Evolutionary conservation across 768 basidiomycete genomes (phyloP).

Genomic region (Pisolithus sp.): DNA sequence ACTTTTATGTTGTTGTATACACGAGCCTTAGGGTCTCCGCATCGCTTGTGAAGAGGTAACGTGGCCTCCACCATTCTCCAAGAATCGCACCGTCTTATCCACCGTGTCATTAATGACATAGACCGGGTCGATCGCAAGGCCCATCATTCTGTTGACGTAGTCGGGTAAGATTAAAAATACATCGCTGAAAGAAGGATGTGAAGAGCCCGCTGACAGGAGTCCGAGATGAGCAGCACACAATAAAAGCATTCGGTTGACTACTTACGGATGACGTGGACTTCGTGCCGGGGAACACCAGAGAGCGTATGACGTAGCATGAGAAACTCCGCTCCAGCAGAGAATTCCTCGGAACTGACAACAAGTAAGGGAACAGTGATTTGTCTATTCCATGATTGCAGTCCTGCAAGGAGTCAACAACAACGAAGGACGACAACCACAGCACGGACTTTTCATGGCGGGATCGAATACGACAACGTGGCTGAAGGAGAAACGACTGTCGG

Average conservation of each 20-base stretch:
- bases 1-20: no score
- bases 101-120: slow-evolving; percentile 15
- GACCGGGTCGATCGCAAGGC: slow-evolving; percentile 14
- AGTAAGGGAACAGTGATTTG: slow-evolving; percentile 27
- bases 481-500: slow-evolving; percentile 17
- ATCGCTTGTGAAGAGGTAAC: slow-evolving; percentile 3
- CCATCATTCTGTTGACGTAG: slow-evolving; percentile 21
- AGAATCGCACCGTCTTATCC: slow-evolving; percentile 15
- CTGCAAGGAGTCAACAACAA: slow-evolving; percentile 16
- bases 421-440: slow-evolving; percentile 13
- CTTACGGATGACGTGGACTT: slow-evolving; percentile 11
- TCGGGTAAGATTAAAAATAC: slow-evolving; percentile 29
- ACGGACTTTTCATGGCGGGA: slow-evolving; percentile 15
- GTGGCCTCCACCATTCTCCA: slow-evolving; percentile 7
- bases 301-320: slow-evolving; percentile 25
- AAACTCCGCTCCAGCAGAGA: slow-evolving; percentile 32
- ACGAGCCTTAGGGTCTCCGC: not conserved
- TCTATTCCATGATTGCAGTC: slow-evolving; percentile 22
- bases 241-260: not conserved
- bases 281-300: slow-evolving; percentile 5
- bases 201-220: slow-evolving; percentile 20
- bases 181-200: slow-evolving; percentile 30
- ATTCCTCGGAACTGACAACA: slow-evolving; percentile 38
- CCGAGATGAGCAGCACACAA: not conserved
- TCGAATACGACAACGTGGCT: slow-evolving; percentile 24